These are phyloP conservation scores for Sarcocystis neurona DNA, from an alignment of 169 alveolate genomes.

Conservation along the genomic window DNA sequence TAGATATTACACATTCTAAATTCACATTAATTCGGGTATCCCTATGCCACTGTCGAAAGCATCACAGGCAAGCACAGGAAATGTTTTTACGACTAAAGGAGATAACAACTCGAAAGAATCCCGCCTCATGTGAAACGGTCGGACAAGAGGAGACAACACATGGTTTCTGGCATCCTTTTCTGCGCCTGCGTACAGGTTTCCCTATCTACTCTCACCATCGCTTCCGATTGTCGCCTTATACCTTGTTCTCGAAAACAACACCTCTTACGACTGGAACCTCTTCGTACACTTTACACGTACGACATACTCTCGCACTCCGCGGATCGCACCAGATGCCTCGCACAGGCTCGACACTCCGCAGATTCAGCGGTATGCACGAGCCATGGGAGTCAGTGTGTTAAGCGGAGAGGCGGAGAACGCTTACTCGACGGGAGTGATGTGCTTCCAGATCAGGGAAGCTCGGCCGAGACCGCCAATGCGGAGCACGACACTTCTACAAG, in stretches of 20 bases:
- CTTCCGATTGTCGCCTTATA: constrained; percentile 10
- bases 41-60: no score
- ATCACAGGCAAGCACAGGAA: no score
- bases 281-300: neutral
- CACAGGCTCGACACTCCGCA: neutral
- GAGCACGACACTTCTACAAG: no score
- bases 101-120: neutral
- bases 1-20: neutral
- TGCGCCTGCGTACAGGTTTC: neutral
- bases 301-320: neutral
- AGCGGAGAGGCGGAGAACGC: no score
- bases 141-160: neutral
- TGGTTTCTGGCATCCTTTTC: neutral
- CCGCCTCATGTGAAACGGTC: no score
- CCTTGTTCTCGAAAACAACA: neutral
- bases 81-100: neutral
- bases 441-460: no score
- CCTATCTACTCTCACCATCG: constrained; percentile 16
- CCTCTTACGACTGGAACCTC: neutral
- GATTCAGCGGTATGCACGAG: no score
- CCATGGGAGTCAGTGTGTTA: no score
- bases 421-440: no score
- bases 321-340: neutral
- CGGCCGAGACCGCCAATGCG: no score
- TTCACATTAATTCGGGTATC: neutral